Evolutionary conservation across 106 monocot genomes (phyloP).

Genomic region (Allium cepa): DNA sequence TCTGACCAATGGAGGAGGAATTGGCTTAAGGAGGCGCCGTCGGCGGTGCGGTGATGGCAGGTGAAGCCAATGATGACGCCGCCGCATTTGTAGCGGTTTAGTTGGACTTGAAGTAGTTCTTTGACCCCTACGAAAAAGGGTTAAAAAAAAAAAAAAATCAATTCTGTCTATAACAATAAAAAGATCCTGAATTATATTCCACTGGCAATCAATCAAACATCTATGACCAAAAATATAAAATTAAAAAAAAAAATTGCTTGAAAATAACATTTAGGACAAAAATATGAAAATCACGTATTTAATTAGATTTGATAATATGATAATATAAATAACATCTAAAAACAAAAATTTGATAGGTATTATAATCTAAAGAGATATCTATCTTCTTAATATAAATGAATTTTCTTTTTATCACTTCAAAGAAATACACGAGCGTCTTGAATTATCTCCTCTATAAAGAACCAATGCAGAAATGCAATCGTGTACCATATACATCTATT

Average conservation of each 20-base stretch:
- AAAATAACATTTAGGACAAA: too few species aligned
- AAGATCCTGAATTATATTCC: neutral
- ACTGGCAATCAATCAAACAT: neutral
- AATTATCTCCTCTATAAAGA: too few species aligned
- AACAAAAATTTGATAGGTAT: too few species aligned
- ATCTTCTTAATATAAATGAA: too few species aligned
- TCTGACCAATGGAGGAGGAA: slow-evolving; percentile 42
- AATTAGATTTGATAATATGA: too few species aligned
- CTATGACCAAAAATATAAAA: slow-evolving; percentile 1
- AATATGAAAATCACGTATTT: neutral
- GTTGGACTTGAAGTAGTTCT: slow-evolving; percentile 35
- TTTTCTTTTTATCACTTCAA: too few species aligned
- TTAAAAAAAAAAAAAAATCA: neutral
- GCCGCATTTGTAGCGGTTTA: slow-evolving; percentile 48
- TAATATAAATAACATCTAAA: too few species aligned
- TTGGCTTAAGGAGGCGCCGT: slow-evolving; percentile 41
- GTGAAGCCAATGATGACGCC: slow-evolving; percentile 46
- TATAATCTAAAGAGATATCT: too few species aligned
- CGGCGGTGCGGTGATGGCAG: slow-evolving; percentile 36
- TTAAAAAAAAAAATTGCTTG: neutral
- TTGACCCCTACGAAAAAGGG: neutral
- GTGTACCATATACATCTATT: too few species aligned
- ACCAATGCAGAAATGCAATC: too few species aligned
- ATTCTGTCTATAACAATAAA: neutral
- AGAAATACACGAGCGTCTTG: too few species aligned